Percentiles rank a stretch among this genome's conserved stretches.
phyloP scores from a whole-genome alignment of 495 filamentous ascomycete genomes.

The Xylaria longipes region DNA sequence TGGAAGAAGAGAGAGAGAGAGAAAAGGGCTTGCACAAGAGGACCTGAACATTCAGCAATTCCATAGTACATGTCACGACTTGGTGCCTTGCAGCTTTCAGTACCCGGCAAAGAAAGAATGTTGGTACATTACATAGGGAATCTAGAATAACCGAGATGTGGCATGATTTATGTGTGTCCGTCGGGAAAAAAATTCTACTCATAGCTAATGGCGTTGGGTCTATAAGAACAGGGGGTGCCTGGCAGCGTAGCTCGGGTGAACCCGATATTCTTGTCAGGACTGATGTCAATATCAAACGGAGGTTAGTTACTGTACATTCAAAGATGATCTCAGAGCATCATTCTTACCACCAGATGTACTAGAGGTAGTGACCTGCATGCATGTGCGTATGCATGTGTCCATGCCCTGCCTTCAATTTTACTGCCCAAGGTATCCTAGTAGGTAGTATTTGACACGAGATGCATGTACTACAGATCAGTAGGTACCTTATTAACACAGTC shows the following conservation, averaged over 20 bases:
- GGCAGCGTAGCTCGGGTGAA: background rate
- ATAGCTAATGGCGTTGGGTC: background rate
- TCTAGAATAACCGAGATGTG: background rate
- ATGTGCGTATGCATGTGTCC: constrained; percentile 13
- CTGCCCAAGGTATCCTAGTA: background rate
- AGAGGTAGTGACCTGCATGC: background rate
- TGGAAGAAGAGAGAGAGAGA: background rate
- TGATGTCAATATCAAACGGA: background rate
- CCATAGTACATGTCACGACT: background rate
- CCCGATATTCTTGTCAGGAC: constrained; percentile 5
- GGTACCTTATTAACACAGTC: background rate
- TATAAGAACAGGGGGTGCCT: background rate
- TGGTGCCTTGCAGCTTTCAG: constrained; percentile 14
- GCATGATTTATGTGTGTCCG: background rate
- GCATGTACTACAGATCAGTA: background rate
- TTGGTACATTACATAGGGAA: background rate
- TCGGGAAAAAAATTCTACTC: background rate
- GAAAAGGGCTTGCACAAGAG: background rate
- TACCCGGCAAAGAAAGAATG: background rate
- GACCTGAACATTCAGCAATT: background rate
- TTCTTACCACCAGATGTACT: background rate
- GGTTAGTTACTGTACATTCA: constrained; percentile 12
- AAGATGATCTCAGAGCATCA: constrained; percentile 1
- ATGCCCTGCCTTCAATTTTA: constrained; percentile 12
- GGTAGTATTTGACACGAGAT: background rate